Evolutionary conservation across 2,329 filamentous ascomycete genomes (phyloP).

Genomic region (Pleurostoma richardsiae): DNA sequence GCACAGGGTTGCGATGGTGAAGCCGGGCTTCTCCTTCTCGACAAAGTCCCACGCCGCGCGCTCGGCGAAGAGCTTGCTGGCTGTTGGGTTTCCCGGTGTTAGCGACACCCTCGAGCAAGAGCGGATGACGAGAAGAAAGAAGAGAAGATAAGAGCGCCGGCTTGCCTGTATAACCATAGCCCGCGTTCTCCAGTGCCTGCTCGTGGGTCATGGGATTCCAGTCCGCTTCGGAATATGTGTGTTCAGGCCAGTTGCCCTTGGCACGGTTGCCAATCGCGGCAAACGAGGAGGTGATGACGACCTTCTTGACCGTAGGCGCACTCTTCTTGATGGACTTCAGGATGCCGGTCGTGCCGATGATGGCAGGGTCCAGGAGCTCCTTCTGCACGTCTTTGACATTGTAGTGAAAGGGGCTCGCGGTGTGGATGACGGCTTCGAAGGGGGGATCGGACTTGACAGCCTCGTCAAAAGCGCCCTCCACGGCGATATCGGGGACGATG

Average conservation of each 20-base stretch:
- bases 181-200: constrained; percentile 16
- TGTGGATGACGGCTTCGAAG: constrained; percentile 71
- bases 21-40: constrained; percentile 48
- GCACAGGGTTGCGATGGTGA: constrained; percentile 57
- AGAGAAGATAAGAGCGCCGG: too few species aligned
- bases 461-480: constrained; percentile 62
- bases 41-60: constrained; percentile 63
- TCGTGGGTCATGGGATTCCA: constrained; percentile 35
- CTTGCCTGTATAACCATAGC: not conserved
- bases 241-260: constrained; percentile 21
- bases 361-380: constrained; percentile 50
- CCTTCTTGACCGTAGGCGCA: constrained; percentile 51
- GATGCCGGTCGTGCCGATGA: constrained; percentile 45
- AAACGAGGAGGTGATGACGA: constrained; percentile 51
- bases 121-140: too few species aligned
- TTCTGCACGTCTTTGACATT: constrained; percentile 46
- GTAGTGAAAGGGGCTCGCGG: constrained; percentile 69
- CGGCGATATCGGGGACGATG: constrained; percentile 69
- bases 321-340: constrained; percentile 39
- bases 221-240: constrained; percentile 35
- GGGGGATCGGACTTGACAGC: constrained; percentile 37
- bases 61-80: constrained; percentile 57
- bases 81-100: not conserved
- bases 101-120: too few species aligned
- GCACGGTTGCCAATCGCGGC: constrained; percentile 34